These are phyloP conservation scores for Ceratocystis eucalypticola DNA, from an alignment of 2,329 filamentous ascomycete genomes.

Conservation along the genomic window DNA sequence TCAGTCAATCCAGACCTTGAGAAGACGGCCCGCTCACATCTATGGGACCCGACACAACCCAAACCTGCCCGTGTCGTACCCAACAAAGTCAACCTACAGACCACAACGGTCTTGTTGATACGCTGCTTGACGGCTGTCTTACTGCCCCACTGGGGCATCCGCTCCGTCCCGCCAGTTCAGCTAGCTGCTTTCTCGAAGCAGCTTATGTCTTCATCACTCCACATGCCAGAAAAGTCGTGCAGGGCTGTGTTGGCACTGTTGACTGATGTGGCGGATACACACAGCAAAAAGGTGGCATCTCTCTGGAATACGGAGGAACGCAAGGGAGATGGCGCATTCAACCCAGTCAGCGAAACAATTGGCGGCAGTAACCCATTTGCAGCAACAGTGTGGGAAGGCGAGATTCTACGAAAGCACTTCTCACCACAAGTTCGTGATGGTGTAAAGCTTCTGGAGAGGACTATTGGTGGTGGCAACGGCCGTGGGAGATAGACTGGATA, in stretches of 20 bases:
- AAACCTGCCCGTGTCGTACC: constrained; percentile 30
- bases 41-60: constrained; percentile 49
- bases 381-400: constrained; percentile 84
- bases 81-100: constrained; percentile 79
- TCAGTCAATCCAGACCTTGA: constrained; percentile 78
- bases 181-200: constrained; percentile 92
- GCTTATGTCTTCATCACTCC: constrained; percentile 66
- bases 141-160: constrained; percentile 58
- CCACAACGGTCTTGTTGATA: constrained; percentile 81
- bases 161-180: constrained; percentile 64
- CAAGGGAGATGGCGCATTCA: constrained; percentile 77
- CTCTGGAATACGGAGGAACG: constrained; percentile 93
- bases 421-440: constrained; percentile 74
- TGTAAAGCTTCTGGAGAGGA: constrained; percentile 55
- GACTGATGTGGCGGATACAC: constrained; percentile 63
- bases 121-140: constrained; percentile 74
- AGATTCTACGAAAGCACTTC: constrained; percentile 72
- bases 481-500: constrained; percentile 7
- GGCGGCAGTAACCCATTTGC: constrained; percentile 87
- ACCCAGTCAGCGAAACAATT: constrained; percentile 56
- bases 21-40: constrained; percentile 56
- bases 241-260: constrained; percentile 68
- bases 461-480: constrained; percentile 29
- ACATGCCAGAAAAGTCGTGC: constrained; percentile 79
- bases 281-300: constrained; percentile 68